Percentiles rank a stretch among this genome's conserved stretches.
These are phyloP conservation scores for Vitis hybrid DNA, from an alignment of 177 flowering plant species.

Conservation along the genomic window DNA sequence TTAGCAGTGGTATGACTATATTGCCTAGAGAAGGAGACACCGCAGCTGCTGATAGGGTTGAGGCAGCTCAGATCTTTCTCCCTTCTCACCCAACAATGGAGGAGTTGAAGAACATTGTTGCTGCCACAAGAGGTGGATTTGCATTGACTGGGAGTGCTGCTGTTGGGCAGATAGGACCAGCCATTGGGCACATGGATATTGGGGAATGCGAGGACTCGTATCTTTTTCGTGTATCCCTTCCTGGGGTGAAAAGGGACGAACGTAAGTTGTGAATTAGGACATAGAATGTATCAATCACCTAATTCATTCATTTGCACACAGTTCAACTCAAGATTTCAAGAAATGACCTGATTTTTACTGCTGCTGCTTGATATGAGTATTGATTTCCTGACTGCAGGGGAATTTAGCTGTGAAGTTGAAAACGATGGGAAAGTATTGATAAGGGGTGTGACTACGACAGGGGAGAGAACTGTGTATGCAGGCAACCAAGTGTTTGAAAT, in stretches of 20 bases:
- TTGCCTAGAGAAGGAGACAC: slow-evolving; percentile 8
- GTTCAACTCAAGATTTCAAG: no score
- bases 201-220: slow-evolving; percentile 64
- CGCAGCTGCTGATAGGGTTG: slow-evolving; percentile 18
- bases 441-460: slow-evolving; percentile 62
- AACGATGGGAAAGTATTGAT: slow-evolving; percentile 57
- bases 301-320: not conserved
- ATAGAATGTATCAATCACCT: not conserved
- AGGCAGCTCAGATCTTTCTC: slow-evolving; percentile 47
- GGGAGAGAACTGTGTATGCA: slow-evolving; percentile 47
- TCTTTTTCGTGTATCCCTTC: slow-evolving; percentile 70
- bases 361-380: not conserved
- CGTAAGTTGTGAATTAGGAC: slow-evolving; percentile 38
- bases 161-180: slow-evolving; percentile 52
- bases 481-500: slow-evolving; percentile 42
- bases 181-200: slow-evolving; percentile 59
- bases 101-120: slow-evolving; percentile 42
- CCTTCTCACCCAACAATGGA: slow-evolving; percentile 44
- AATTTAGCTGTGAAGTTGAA: slow-evolving; percentile 62
- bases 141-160: slow-evolving; percentile 69
- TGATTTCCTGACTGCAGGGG: slow-evolving; percentile 34
- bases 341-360: not conserved
- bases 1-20: slow-evolving; percentile 9
- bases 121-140: slow-evolving; percentile 40
- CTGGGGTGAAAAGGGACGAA: slow-evolving; percentile 70